Percentiles rank a stretch among this genome's conserved stretches.
phyloP scores from a whole-genome alignment of 2,329 filamentous ascomycete genomes.

The Talaromyces funiculosus region DNA sequence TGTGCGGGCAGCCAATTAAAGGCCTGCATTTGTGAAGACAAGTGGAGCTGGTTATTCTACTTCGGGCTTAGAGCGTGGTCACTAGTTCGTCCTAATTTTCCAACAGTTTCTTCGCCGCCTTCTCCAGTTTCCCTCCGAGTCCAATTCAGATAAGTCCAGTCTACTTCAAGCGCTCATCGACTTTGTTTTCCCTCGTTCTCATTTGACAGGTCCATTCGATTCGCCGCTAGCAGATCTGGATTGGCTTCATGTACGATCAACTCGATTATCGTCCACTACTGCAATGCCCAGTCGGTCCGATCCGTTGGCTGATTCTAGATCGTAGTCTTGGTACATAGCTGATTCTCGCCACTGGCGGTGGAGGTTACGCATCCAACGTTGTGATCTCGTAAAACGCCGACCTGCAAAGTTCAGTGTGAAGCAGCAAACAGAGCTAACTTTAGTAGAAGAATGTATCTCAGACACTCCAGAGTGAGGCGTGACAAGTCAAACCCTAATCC shows the following conservation, averaged over 20 bases:
- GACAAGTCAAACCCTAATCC: not conserved
- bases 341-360: too few relatives aligned
- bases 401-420: not conserved
- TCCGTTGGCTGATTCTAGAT: not conserved
- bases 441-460: not conserved
- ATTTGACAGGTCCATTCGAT: not conserved
- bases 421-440: not conserved
- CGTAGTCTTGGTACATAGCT: not conserved
- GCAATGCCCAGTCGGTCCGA: constrained; percentile 1
- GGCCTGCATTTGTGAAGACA: not conserved
- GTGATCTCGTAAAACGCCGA: not conserved
- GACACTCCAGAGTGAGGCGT: not conserved
- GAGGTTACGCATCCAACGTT: not conserved
- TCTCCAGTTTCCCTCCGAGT: not conserved
- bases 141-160: not conserved
- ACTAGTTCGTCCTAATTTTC: not conserved
- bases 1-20: not conserved
- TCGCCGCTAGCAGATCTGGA: not conserved
- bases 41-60: not conserved
- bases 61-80: not conserved
- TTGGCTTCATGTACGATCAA: not conserved
- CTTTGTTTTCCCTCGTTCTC: too few relatives aligned
- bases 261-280: not conserved
- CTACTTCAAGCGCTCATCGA: too few relatives aligned
- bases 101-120: not conserved